Conservation (phyloP, 2,329 filamentous ascomycete genomes). For the Ceratocystiopsis minuta region DNA sequence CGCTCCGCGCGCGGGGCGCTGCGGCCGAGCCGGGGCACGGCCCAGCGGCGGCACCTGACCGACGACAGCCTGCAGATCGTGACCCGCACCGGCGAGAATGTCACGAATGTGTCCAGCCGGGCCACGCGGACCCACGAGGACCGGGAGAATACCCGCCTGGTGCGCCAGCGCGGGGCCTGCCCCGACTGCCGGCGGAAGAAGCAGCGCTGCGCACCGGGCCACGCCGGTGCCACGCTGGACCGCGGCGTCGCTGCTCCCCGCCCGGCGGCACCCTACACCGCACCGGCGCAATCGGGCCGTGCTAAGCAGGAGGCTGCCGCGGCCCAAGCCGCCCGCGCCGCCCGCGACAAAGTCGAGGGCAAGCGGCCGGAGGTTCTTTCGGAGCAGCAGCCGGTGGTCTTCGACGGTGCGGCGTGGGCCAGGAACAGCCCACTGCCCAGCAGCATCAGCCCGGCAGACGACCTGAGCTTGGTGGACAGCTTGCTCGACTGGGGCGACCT, state of each 20-base stretch:
- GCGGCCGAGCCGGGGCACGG: neutral
- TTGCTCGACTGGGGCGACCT: too few species aligned
- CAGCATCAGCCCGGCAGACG: too few species aligned
- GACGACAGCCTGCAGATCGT: slow-evolving; percentile 41
- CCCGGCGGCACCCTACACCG: slow-evolving; percentile 5
- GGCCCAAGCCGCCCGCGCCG: slow-evolving; percentile 2
- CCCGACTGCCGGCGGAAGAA: slow-evolving; percentile 45
- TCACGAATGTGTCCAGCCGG: slow-evolving; percentile 43
- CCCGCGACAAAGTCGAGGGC: slow-evolving; percentile 4
- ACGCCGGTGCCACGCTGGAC: slow-evolving; percentile 18
- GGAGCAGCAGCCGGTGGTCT: too few species aligned
- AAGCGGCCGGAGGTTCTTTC: neutral
- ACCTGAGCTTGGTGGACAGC: too few species aligned
- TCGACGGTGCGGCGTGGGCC: too few species aligned
- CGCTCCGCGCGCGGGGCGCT: neutral
- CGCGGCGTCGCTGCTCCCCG: neutral
- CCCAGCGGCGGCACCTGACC: neutral
- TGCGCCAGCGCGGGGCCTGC: slow-evolving; percentile 51
- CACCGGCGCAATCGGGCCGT: slow-evolving; percentile 4
- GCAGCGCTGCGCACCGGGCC: slow-evolving; percentile 42
- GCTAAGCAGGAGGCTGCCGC: slow-evolving; percentile 3
- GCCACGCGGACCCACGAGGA: slow-evolving; percentile 51
- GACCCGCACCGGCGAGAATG: slow-evolving; percentile 43
- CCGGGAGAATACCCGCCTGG: slow-evolving; percentile 46
- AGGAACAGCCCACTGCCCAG: too few species aligned